Conservation (phyloP, 352 stramenopile genomes). For the Poterioochromonas sp. region DNA sequence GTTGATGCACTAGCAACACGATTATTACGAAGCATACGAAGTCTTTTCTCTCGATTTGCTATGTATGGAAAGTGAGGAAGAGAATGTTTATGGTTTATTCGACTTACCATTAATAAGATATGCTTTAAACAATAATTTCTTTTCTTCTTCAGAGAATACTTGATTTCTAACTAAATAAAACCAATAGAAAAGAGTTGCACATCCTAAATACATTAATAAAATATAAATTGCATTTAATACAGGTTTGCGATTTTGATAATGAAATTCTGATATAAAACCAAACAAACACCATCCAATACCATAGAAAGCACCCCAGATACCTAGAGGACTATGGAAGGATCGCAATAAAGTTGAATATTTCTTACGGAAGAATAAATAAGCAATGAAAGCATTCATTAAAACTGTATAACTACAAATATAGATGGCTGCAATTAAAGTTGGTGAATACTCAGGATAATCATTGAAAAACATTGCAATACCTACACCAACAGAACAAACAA, state of each 20-base stretch:
- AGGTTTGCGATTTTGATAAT: background rate
- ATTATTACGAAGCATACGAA: too few relatives aligned
- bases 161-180: background rate
- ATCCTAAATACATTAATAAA: background rate
- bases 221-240: background rate
- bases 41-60: too few relatives aligned
- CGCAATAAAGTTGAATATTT: background rate
- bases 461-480: background rate
- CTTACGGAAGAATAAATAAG: background rate
- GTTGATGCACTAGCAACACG: too few relatives aligned
- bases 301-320: background rate
- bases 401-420: background rate
- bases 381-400: background rate
- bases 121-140: background rate
- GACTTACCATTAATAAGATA: conserved; percentile 1
- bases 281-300: background rate
- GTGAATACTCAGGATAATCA: background rate
- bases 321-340: background rate
- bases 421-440: background rate
- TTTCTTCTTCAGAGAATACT: conserved; percentile 15
- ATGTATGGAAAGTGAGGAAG: too few relatives aligned
- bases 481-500: background rate
- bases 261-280: background rate
- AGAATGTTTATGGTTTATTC: too few relatives aligned
- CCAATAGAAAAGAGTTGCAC: background rate